phyloP scores from a whole-genome alignment of 495 filamentous ascomycete species.

The Cetradonia linearis region DNA sequence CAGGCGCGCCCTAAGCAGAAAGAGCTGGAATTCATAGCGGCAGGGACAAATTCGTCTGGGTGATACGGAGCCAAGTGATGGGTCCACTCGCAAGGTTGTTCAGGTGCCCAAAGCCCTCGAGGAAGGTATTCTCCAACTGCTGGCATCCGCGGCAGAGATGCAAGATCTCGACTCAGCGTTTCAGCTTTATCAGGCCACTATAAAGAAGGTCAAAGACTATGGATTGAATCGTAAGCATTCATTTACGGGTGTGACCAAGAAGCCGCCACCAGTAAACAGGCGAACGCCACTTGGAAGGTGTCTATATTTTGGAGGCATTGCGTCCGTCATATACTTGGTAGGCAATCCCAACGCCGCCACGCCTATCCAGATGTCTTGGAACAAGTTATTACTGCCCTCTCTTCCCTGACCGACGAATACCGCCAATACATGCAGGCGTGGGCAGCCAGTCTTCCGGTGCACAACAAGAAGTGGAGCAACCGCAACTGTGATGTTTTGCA shows the following conservation, averaged over 20 bases:
- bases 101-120: conserved; percentile 17
- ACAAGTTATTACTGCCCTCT: conserved; percentile 10
- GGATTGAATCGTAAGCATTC: conserved; percentile 14
- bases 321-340: conserved; percentile 15
- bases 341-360: conserved; percentile 12
- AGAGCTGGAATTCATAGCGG: conserved; percentile 15
- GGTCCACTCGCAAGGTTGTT: conserved; percentile 8
- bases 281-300: conserved; percentile 15
- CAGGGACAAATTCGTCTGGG: conserved; percentile 13
- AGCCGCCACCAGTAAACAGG: conserved; percentile 17
- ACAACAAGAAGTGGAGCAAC: conserved; percentile 10
- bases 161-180: conserved; percentile 17
- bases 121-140: conserved; percentile 15
- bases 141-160: conserved; percentile 19
- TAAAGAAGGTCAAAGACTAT: conserved; percentile 14
- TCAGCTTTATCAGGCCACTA: conserved; percentile 18
- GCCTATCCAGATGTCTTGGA: conserved; percentile 3
- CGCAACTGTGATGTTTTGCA: conserved; percentile 8
- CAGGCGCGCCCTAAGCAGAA: conserved; percentile 3
- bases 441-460: neutral
- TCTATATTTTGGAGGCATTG: conserved; percentile 15
- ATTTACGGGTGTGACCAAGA: conserved; percentile 14
- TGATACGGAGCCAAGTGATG: conserved; percentile 7
- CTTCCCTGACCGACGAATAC: conserved; percentile 1
- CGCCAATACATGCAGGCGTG: neutral